Evolutionary conservation across 139 green algal genomes (phyloP).

Genomic region (Dunaliella sp.): DNA sequence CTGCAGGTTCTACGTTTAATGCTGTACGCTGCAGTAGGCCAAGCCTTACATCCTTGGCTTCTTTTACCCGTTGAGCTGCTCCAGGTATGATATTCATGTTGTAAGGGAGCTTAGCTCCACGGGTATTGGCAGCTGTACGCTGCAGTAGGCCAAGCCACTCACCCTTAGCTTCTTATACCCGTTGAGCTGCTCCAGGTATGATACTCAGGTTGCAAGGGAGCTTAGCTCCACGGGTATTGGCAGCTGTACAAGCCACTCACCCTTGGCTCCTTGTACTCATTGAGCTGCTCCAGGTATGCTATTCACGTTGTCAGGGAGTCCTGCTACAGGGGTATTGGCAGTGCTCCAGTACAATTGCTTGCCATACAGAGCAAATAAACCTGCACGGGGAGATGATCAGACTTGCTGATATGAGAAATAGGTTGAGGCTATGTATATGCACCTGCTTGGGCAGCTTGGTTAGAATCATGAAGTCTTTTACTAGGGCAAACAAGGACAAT

Average conservation of each 20-base stretch:
- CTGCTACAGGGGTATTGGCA: background rate
- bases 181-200: slow-evolving; percentile 6
- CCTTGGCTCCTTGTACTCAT: background rate
- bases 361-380: too few relatives aligned
- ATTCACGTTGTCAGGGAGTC: background rate
- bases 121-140: background rate
- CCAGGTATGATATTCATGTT: background rate
- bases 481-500: too few relatives aligned
- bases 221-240: background rate
- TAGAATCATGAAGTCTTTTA: too few relatives aligned
- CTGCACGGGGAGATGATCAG: too few relatives aligned
- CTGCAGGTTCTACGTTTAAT: background rate
- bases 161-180: background rate
- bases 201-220: background rate
- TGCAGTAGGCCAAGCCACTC: background rate
- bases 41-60: background rate
- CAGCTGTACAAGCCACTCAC: background rate
- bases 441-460: too few relatives aligned
- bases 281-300: slow-evolving; percentile 1
- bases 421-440: too few relatives aligned
- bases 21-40: slow-evolving; percentile 1
- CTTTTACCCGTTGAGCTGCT: slow-evolving; percentile 2
- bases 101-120: background rate
- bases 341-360: too few relatives aligned
- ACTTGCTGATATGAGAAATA: too few relatives aligned